Percentiles rank a stretch among this genome's conserved stretches.
These are phyloP conservation scores for Penicillium paxilli DNA, from an alignment of 495 filamentous ascomycete genomes.

Conservation along the genomic window DNA sequence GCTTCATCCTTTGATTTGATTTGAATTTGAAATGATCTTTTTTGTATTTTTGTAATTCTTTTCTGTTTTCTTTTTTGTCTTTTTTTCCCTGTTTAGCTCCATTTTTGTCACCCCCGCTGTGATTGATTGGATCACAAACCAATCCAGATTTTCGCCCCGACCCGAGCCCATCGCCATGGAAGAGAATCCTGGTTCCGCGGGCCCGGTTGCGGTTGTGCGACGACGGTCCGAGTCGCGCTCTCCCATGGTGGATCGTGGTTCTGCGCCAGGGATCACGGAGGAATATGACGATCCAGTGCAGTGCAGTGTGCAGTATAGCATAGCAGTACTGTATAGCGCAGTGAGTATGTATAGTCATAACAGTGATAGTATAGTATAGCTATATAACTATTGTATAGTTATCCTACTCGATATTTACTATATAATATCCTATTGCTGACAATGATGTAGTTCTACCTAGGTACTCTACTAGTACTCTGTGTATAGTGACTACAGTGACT, in stretches of 20 bases:
- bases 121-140: constrained; percentile 12
- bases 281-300: neutral
- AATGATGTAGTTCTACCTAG: too few relatives aligned
- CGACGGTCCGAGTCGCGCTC: constrained; percentile 27
- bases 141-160: constrained; percentile 25
- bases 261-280: constrained; percentile 17
- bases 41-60: too few relatives aligned
- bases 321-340: too few relatives aligned
- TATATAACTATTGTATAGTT: too few relatives aligned
- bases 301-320: too few relatives aligned
- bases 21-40: neutral
- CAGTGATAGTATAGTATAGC: too few relatives aligned
- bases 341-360: too few relatives aligned
- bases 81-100: too few relatives aligned
- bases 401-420: too few relatives aligned
- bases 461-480: neutral
- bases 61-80: neutral
- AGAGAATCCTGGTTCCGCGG: constrained; percentile 31
- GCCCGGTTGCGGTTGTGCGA: constrained; percentile 36
- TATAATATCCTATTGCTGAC: too few relatives aligned
- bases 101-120: neutral
- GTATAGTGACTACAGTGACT: too few relatives aligned
- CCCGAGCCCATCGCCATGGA: constrained; percentile 33
- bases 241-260: neutral
- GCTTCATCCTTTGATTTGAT: neutral